phyloP scores from a whole-genome alignment of 805 yeast species.

The Wickerhamiella kurtzmanii region DNA sequence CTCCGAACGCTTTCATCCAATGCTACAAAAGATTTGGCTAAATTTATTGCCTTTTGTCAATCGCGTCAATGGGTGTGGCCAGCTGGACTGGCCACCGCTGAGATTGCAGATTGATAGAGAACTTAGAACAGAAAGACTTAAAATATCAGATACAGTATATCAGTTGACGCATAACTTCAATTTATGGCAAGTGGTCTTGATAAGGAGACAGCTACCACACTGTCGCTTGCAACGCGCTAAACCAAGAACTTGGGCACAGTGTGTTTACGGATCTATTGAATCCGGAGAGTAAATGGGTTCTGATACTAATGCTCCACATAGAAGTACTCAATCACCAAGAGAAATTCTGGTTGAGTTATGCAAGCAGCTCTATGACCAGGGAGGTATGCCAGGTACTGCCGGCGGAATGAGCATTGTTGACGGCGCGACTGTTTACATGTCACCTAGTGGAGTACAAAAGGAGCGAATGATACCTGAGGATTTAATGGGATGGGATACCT shows the following conservation, averaged over 20 bases:
- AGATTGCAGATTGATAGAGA: too few relatives aligned
- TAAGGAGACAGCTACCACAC: too few relatives aligned
- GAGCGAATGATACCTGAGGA: constrained; percentile 73
- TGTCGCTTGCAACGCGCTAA: too few relatives aligned
- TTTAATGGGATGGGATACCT: constrained; percentile 60
- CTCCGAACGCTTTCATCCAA: constrained; percentile 36
- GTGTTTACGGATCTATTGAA: neutral
- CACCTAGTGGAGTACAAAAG: constrained; percentile 95
- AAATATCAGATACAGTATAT: too few relatives aligned
- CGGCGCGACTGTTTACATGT: constrained; percentile 47
- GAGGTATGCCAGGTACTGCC: constrained; percentile 94
- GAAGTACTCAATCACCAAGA: constrained; percentile 51
- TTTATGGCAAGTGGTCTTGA: too few relatives aligned
- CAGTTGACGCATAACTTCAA: too few relatives aligned
- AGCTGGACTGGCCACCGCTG: neutral
- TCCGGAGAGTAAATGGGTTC: constrained; percentile 15
- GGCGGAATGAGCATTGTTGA: constrained; percentile 79
- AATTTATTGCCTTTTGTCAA: neutral
- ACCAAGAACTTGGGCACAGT: too few relatives aligned
- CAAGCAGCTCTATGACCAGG: constrained; percentile 56
- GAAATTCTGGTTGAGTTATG: constrained; percentile 74
- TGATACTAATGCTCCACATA: constrained; percentile 17
- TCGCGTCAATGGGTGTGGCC: neutral
- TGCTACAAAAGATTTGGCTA: neutral
- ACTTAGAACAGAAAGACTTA: too few relatives aligned